phyloP scores from a whole-genome alignment of 352 stramenopile genomes.

The Pythium volutum region DNA sequence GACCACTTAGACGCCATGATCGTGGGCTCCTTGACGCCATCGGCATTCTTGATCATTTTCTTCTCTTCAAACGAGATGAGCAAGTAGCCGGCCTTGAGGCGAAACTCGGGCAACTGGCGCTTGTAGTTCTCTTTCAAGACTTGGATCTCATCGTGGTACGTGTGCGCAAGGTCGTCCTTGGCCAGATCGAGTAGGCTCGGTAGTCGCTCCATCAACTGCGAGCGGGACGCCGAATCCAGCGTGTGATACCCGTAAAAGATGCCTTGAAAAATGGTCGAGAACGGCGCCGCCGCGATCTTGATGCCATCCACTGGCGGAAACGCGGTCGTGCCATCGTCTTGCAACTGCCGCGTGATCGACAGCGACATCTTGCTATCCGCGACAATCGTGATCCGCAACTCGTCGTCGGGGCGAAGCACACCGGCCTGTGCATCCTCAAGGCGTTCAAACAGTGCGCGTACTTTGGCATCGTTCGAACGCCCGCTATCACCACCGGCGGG shows the following conservation, averaged over 20 bases:
- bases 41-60: constrained; percentile 47
- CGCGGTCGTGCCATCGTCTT: constrained; percentile 17
- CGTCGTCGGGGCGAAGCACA: constrained; percentile 41
- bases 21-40: constrained; percentile 52
- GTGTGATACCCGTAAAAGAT: constrained; percentile 78
- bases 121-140: constrained; percentile 84
- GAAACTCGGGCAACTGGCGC: constrained; percentile 69
- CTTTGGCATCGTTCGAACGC: constrained; percentile 13
- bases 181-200: constrained; percentile 67
- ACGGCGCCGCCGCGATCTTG: constrained; percentile 39
- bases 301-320: constrained; percentile 22
- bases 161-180: constrained; percentile 76
- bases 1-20: constrained; percentile 70
- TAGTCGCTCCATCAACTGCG: constrained; percentile 65
- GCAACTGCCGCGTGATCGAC: constrained; percentile 27
- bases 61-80: constrained; percentile 73
- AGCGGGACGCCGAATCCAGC: constrained; percentile 46
- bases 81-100: constrained; percentile 79
- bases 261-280: constrained; percentile 61
- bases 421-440: constrained; percentile 31
- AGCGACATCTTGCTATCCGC: constrained; percentile 42
- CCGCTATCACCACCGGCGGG: constrained; percentile 1
- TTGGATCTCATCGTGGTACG: constrained; percentile 83
- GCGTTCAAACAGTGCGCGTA: constrained; percentile 26
- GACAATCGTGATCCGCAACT: constrained; percentile 50